Base-by-base conservation (phyloP, 2,329 filamentous ascomycete species). In the Arachnopeziza araneosa region DNA sequence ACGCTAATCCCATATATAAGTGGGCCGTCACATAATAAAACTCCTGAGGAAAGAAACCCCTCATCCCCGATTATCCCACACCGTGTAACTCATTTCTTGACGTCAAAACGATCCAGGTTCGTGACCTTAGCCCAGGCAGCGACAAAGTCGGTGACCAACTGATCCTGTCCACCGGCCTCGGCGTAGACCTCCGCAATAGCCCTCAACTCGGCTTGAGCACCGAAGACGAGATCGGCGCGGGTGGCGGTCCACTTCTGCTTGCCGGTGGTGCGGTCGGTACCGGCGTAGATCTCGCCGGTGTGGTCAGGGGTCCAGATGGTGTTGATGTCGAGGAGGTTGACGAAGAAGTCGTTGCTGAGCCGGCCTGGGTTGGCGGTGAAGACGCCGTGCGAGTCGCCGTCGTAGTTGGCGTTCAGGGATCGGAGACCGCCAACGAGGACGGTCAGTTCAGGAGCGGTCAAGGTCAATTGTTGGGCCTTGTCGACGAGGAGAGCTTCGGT, bases 281-380 rank as follows among this genome's bases (percentile, higher is more conserved):
- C 83, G 62, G 82, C 78, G 69, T 79, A 85, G 32, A 76, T 57
- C 69, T 85, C 82, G 70, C 68, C 58, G 17, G 60, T 62, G 62
- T 69, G 69, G 50, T 64, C 66, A 63, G 76, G 75, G 72, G 80
- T 80, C 83, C 83, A 85, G 24, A 74, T 74, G 21, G 77, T 81
- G 73, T 71, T 74, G 68, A 76, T 79, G 70, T 85, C 83, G 52
- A 85, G 79, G 23, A 85, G 72, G 73, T 85, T 84, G 70, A 80
- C 76, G 71, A 85, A 85, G 77, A 84, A 85, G 73, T 85, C 82
- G 71, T 83, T 84, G 68, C 79, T 81, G 63, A 85, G 77, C 64
- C 79, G 73, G 62, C 82, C 82, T 1, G 81, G 81, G 14, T 73
- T 75, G 67, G 78, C 75, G 64, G 83, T 85, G 69, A 85, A 76